phyloP scores from a whole-genome alignment of 2,329 filamentous ascomycete genomes.

The Neonectria faginata region DNA sequence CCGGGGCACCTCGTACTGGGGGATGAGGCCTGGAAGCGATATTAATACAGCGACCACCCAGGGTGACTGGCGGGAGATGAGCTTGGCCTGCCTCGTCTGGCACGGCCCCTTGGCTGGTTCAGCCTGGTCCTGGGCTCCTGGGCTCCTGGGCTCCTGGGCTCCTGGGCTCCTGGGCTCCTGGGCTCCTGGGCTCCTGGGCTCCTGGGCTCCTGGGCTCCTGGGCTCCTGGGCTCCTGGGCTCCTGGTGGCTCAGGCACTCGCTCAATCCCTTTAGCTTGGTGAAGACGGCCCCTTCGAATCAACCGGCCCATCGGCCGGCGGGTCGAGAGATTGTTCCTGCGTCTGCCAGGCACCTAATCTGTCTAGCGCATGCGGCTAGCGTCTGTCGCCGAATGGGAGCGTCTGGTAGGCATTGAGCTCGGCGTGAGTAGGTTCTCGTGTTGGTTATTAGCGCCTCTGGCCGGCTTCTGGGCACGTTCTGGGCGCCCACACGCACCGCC shows the following conservation, averaged over 20 bases:
- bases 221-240: too few species aligned
- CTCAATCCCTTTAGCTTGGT: constrained; percentile 1
- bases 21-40: constrained; percentile 38
- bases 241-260: constrained; percentile 9
- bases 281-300: constrained; percentile 30
- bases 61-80: constrained; percentile 44
- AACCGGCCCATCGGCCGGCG: constrained; percentile 43
- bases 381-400: constrained; percentile 27
- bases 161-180: too few species aligned
- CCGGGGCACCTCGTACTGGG: constrained; percentile 25
- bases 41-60: constrained; percentile 36
- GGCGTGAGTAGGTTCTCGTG: constrained; percentile 20
- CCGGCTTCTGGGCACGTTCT: constrained; percentile 2
- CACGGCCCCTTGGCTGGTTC: constrained; percentile 3
- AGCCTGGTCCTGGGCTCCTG: constrained; percentile 6
- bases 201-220: too few species aligned
- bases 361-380: constrained; percentile 39
- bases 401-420: constrained; percentile 10
- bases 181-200: too few species aligned
- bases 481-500: background rate
- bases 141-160: too few species aligned
- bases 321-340: constrained; percentile 50
- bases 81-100: constrained; percentile 21
- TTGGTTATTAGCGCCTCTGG: constrained; percentile 34
- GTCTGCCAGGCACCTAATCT: constrained; percentile 43